Conservation (phyloP, 2,329 filamentous ascomycete species). For the Claviceps fusiformis region DNA sequence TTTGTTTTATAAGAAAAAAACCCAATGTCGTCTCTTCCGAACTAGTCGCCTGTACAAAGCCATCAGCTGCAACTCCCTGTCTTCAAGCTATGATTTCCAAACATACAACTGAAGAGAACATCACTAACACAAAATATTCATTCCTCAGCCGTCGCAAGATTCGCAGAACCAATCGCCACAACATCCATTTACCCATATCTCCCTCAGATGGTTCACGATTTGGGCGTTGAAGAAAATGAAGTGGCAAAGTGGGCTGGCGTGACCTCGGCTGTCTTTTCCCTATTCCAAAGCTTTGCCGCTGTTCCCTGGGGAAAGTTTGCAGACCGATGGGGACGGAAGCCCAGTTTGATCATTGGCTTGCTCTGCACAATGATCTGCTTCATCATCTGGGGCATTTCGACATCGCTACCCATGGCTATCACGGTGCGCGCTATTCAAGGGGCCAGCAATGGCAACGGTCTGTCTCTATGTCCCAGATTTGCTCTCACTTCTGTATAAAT, state of each 20-base stretch:
- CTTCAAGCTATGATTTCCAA: not conserved
- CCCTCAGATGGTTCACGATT: slow-evolving; percentile 73
- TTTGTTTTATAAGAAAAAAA: not conserved
- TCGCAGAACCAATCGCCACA: slow-evolving; percentile 61
- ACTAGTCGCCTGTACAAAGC: not conserved
- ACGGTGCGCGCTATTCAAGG: slow-evolving; percentile 65
- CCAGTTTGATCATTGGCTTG: slow-evolving; percentile 61
- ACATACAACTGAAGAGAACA: not conserved
- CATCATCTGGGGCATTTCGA: slow-evolving; percentile 73
- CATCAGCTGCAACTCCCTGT: not conserved
- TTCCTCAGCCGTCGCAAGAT: slow-evolving; percentile 55
- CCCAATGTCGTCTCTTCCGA: not conserved
- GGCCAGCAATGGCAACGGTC: slow-evolving; percentile 72
- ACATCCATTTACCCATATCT: slow-evolving; percentile 59
- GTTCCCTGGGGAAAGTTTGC: slow-evolving; percentile 65
- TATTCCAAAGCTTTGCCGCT: slow-evolving; percentile 58
- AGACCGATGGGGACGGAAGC: slow-evolving; percentile 71
- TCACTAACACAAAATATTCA: not conserved
- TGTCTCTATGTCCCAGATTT: slow-evolving; percentile 8
- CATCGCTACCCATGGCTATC: slow-evolving; percentile 67
- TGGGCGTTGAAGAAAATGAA: slow-evolving; percentile 55
- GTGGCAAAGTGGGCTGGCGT: slow-evolving; percentile 73
- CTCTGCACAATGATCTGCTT: slow-evolving; percentile 70
- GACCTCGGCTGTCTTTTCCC: slow-evolving; percentile 57
- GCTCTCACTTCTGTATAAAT: not conserved